Base-by-base conservation (phyloP, 75 land plant species). In the Azolla pinnata region DNA sequence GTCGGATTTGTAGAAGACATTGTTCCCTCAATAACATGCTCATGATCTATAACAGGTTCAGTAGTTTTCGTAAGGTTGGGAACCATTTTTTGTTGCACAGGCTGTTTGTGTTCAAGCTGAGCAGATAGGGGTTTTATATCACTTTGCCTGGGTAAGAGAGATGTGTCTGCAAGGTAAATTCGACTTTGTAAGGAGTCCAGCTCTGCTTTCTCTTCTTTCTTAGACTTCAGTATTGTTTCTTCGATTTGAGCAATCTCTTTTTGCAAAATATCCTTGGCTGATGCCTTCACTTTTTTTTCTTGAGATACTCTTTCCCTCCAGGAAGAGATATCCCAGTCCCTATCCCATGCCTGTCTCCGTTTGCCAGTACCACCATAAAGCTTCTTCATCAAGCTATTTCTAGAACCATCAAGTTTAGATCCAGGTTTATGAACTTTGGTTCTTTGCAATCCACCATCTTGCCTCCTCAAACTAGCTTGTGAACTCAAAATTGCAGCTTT, bases 281-380 rank as follows among this genome's bases (percentile, higher is more conserved):
- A 80, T 35, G 75, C 45, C 20, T 79, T 84, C 54, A 75, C 77
- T 63, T 77, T 65, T 61, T 84, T 84, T 67, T 52, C 32, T 46
- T 31, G 52, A 44, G 54, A 29, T 61, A 85, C 72, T 23, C 85
- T 70, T 47, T 76, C 72, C 57, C 85, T 89, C 99, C 99, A 95
- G 53, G 90, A 95, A 56, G 95, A 82, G 48, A 95, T 65, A 49
- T 95, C 91, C 76, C 83, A 82, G 60, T 84, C 91, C 62, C 99
- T 73, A 33, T 79, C 84, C 90, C 95, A 93, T 53, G 73, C 81
- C 45, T 68, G 74, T 31, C 77, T 77, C 29, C 86, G 62, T 45
- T 57, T 75, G 24, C 95, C 89, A 65, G 48, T 75, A 24, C 81
- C 68, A 50, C 78, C 82, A 84, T 95, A 95, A 51, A 95, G 77